phyloP scores from a whole-genome alignment of 192 early-diverging fungal genomes.

The Mortierella alpina region DNA sequence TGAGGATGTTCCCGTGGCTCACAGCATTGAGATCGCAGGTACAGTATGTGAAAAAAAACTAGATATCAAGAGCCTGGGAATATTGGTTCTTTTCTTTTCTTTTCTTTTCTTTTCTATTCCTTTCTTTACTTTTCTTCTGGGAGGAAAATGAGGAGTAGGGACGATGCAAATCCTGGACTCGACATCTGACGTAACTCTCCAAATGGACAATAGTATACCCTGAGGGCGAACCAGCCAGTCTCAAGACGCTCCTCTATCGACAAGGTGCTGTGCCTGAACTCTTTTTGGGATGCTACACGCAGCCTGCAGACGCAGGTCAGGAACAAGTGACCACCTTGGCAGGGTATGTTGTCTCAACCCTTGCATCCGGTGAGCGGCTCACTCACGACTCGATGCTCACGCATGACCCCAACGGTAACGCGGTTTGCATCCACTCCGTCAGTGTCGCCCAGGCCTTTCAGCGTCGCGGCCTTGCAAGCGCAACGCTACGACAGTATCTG shows the following conservation, averaged over 20 bases:
- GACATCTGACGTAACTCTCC: background rate
- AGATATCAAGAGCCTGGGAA: too few relatives aligned
- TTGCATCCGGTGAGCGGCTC: slow-evolving; percentile 50
- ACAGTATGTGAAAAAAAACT: background rate
- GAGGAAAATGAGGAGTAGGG: background rate
- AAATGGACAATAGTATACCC: slow-evolving; percentile 45
- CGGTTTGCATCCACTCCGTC: slow-evolving; percentile 77
- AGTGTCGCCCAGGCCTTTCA: slow-evolving; percentile 62
- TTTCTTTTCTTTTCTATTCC: background rate
- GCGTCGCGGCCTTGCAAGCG: slow-evolving; percentile 67
- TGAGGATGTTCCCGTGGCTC: slow-evolving; percentile 7
- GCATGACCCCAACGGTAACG: slow-evolving; percentile 70
- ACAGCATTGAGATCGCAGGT: slow-evolving; percentile 21
- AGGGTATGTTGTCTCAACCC: slow-evolving; percentile 73
- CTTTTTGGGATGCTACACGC: slow-evolving; percentile 53
- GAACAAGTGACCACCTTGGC: slow-evolving; percentile 45
- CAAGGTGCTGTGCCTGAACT: slow-evolving; percentile 50
- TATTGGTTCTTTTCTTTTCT: background rate
- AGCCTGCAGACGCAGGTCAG: background rate
- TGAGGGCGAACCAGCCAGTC: slow-evolving; percentile 57
- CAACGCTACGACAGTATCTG: slow-evolving; percentile 62
- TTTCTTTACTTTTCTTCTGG: background rate
- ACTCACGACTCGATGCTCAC: slow-evolving; percentile 73
- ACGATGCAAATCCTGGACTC: background rate
- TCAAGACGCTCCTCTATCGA: slow-evolving; percentile 54